A percentile compares a stretch with the other conserved stretches of the same genome.
Evolutionary conservation across 805 yeast species (phyloP).

Genomic region (Zygotorulaspora florentina): DNA sequence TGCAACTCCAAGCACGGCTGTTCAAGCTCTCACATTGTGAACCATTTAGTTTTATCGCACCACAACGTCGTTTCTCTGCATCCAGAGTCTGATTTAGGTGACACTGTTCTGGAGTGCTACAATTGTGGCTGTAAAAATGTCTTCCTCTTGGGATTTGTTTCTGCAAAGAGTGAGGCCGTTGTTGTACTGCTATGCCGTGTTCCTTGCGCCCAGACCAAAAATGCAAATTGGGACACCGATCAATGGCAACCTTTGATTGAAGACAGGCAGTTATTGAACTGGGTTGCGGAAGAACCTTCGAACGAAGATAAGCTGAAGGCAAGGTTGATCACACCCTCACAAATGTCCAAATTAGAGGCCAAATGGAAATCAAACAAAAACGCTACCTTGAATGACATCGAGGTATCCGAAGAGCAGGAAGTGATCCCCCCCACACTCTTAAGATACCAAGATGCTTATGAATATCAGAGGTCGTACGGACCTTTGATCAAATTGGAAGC

Average conservation of each 20-base stretch:
- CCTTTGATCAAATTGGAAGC: slow-evolving; percentile 81
- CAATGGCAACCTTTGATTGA: slow-evolving; percentile 87
- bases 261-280: slow-evolving; percentile 68
- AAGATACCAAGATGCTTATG: slow-evolving; percentile 76
- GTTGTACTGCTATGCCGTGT: slow-evolving; percentile 83
- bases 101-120: slow-evolving; percentile 81
- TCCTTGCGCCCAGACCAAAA: slow-evolving; percentile 79
- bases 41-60: slow-evolving; percentile 75
- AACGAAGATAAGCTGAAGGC: slow-evolving; percentile 60
- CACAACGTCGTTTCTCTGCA: slow-evolving; percentile 75
- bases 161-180: slow-evolving; percentile 81
- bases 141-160: slow-evolving; percentile 78
- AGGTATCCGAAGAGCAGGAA: slow-evolving; percentile 47
- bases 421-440: slow-evolving; percentile 68
- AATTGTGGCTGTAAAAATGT: slow-evolving; percentile 81
- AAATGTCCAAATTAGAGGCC: slow-evolving; percentile 69
- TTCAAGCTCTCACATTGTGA: slow-evolving; percentile 74
- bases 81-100: slow-evolving; percentile 81
- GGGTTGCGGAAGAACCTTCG: slow-evolving; percentile 72
- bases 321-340: slow-evolving; percentile 53
- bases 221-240: slow-evolving; percentile 77
- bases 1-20: slow-evolving; percentile 66
- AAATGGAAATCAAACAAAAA: slow-evolving; percentile 73
- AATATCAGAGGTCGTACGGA: slow-evolving; percentile 79
- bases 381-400: slow-evolving; percentile 68